phyloP scores from a whole-genome alignment of 176 grass and related monocot species.

The Aegilops sharonensis region DNA sequence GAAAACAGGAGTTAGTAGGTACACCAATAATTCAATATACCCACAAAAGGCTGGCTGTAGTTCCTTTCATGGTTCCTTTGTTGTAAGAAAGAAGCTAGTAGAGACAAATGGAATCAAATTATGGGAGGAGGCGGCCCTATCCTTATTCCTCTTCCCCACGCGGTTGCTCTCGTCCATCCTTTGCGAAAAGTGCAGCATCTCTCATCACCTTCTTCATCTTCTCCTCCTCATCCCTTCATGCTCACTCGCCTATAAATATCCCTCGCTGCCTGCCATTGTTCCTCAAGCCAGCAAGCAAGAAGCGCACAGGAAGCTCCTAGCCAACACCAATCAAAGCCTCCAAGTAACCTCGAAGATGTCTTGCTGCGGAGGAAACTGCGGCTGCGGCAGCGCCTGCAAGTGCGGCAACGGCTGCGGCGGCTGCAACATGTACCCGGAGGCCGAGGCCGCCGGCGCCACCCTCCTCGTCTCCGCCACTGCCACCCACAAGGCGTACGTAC shows the following conservation, averaged over 20 bases:
- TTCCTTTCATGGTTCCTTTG: too few relatives aligned
- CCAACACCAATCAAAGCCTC: not conserved
- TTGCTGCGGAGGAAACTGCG: slow-evolving; percentile 52
- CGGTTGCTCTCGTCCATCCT: slow-evolving; percentile 23
- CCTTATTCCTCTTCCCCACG: not conserved
- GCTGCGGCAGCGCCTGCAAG: slow-evolving; percentile 38
- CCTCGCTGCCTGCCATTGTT: not conserved
- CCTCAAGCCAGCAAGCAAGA: slow-evolving; percentile 27
- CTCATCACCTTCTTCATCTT: not conserved
- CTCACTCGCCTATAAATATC: slow-evolving; percentile 26
- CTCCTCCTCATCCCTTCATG: not conserved
- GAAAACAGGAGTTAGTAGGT: too few relatives aligned
- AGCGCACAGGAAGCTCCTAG: not conserved
- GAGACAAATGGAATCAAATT: not conserved
- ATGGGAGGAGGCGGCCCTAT: not conserved
- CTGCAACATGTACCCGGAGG: slow-evolving; percentile 48
- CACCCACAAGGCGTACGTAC: slow-evolving; percentile 32
- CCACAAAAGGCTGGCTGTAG: too few relatives aligned
- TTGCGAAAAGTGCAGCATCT: slow-evolving; percentile 19
- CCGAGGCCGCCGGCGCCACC: not conserved
- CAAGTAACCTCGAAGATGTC: slow-evolving; percentile 44
- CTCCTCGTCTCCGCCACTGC: slow-evolving; percentile 13
- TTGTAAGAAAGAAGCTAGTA: not conserved
- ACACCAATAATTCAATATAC: too few relatives aligned
- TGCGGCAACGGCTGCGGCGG: slow-evolving; percentile 52